Base-by-base conservation (phyloP, 192 early-diverging fungal genomes). In the Spizellomyces sp. region DNA sequence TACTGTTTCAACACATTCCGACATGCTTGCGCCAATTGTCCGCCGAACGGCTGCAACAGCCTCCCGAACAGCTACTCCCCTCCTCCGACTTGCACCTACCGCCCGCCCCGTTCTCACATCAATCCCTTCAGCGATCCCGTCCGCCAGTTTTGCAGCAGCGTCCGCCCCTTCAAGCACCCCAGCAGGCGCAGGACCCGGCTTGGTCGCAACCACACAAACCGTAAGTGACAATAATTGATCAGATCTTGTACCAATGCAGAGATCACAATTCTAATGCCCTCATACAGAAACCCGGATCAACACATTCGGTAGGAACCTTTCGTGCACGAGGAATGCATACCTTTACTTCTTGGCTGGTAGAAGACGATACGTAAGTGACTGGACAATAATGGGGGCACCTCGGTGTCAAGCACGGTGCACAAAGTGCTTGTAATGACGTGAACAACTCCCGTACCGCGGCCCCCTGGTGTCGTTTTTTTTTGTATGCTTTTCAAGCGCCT, bases 361-460 rank as follows among this genome's bases (percentile, higher is more conserved):
- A 69, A 60, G 68, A 69, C 56, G 68, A 69, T 61, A 69, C 68
- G 68, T 69, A 60, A 69, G 68, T 69, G 15, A 27, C 50, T 54
- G 50, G 12, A 19, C 50, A 54, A 54, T 54, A 54, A 54, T n/a
- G 17, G 17, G 50, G 50, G 50, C 27, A 36, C 27, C 27, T 36
- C 27, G 27, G 27, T 36, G 27, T 36, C 27, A 36, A 36, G 27
- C 3, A 36, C 27, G 50, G 50, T 12, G 50, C 50, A 54, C 12
- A 54, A 54, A 54, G 50, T 12, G 50, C 12, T 54, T 54, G 50
- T 54, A 19, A 54, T 12, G 14, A 19, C 14, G 27, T 36, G 27
- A 54, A 54, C 12, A 54, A 54, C 48, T 54, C 14, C 50, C 50
- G 50, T n/a, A 54, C 17, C 50, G 17, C 17, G 17, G 14, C 50